Evolutionary conservation across 441 rosid genomes (phyloP).

Genomic region (Eruca vesicaria): DNA sequence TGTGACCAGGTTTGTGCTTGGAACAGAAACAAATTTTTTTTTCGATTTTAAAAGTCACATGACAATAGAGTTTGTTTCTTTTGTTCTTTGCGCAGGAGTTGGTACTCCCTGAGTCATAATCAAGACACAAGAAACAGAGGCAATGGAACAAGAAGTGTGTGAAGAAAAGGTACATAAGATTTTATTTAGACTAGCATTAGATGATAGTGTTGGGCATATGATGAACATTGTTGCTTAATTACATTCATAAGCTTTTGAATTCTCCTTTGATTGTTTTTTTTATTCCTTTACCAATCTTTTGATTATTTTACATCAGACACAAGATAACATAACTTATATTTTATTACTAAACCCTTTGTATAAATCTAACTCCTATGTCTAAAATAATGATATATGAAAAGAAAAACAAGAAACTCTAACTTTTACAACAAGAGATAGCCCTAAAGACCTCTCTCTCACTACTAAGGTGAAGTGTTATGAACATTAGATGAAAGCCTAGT

Average conservation of each 20-base stretch:
- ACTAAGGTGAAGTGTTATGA: slow-evolving; percentile 52
- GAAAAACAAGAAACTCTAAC: slow-evolving; percentile 21
- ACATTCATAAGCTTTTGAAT: slow-evolving; percentile 20
- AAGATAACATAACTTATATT: not conserved
- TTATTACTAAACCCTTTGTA: slow-evolving; percentile 32
- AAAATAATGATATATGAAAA: slow-evolving; percentile 21
- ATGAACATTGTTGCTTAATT: not conserved
- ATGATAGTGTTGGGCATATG: slow-evolving; percentile 1
- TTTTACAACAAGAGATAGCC: slow-evolving; percentile 28
- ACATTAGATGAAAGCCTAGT: slow-evolving; percentile 71
- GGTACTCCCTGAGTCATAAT: slow-evolving; percentile 19
- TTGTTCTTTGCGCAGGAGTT: slow-evolving; percentile 12
- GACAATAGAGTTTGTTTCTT: not conserved
- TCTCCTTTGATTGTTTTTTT: not conserved
- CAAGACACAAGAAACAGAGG: not conserved
- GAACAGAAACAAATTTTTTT: not conserved
- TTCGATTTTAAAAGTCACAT: not conserved
- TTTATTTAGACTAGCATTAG: slow-evolving; percentile 15
- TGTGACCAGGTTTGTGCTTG: slow-evolving; percentile 73
- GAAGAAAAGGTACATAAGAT: slow-evolving; percentile 13
- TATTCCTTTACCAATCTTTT: slow-evolving; percentile 6
- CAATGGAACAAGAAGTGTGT: not conserved
- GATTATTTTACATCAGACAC: not conserved
- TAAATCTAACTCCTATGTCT: slow-evolving; percentile 26
- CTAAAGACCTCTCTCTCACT: slow-evolving; percentile 8